Evolutionary conservation across 495 filamentous ascomycete genomes (phyloP).

Genomic region (Aspergillus steynii): DNA sequence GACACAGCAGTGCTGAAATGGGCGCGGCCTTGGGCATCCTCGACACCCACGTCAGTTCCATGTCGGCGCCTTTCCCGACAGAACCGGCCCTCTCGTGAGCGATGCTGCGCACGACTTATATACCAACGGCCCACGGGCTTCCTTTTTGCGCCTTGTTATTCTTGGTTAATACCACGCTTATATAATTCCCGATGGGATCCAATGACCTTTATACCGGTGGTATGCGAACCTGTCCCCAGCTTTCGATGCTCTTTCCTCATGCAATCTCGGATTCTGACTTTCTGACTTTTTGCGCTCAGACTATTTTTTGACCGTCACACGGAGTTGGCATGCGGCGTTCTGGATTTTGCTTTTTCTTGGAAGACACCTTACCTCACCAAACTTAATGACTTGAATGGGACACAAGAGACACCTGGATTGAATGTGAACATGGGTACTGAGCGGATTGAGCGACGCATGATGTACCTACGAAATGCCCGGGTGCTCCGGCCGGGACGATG

Average conservation of each 20-base stretch:
- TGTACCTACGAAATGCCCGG: slow-evolving; percentile 15
- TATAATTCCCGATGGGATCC: neutral
- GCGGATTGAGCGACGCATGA: slow-evolving; percentile 3
- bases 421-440: slow-evolving; percentile 18
- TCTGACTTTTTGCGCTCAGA: neutral
- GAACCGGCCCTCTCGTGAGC: slow-evolving; percentile 17
- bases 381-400: slow-evolving; percentile 25
- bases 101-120: slow-evolving; percentile 1
- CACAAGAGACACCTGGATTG: slow-evolving; percentile 3
- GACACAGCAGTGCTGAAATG: slow-evolving; percentile 36
- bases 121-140: neutral
- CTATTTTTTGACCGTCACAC: neutral
- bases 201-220: neutral
- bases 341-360: slow-evolving; percentile 11
- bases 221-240: neutral
- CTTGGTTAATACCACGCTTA: neutral
- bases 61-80: slow-evolving; percentile 17
- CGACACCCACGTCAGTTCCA: slow-evolving; percentile 24
- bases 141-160: neutral
- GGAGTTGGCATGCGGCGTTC: slow-evolving; percentile 18
- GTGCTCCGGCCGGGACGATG: neutral
- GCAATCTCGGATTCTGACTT: neutral
- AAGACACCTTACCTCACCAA: slow-evolving; percentile 12
- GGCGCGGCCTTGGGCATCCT: slow-evolving; percentile 32
- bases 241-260: neutral